Evolutionary conservation across 2,329 filamentous ascomycete species (phyloP).

Genomic region (Claviceps sp.): DNA sequence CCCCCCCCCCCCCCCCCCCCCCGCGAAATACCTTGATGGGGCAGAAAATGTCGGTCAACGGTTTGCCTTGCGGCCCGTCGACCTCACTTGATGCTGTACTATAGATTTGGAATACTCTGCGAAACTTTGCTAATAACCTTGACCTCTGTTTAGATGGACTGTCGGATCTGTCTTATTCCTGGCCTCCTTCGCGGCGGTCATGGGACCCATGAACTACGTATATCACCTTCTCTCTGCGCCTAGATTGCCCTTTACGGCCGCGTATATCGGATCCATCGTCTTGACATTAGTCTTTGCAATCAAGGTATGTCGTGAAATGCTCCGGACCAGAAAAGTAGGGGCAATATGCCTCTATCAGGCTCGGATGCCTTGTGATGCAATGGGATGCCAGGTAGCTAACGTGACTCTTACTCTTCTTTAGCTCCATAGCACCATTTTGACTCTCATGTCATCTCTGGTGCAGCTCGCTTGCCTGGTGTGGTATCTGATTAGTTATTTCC

Average conservation of each 20-base stretch:
- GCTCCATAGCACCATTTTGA: conserved; percentile 76
- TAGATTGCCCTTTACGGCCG: conserved; percentile 80
- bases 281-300: conserved; percentile 86
- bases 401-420: conserved; percentile 23
- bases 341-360: not conserved
- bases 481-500: conserved; percentile 97
- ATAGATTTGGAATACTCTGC: not conserved
- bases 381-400: not conserved
- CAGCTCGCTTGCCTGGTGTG: conserved; percentile 75
- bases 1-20: not conserved
- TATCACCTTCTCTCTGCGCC: conserved; percentile 74
- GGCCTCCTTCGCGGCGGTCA: conserved; percentile 82
- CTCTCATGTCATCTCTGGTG: conserved; percentile 67
- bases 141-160: conserved; percentile 53
- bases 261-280: conserved; percentile 86
- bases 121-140: conserved; percentile 13
- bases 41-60: not conserved
- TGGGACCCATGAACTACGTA: conserved; percentile 75
- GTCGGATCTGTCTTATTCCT: conserved; percentile 85
- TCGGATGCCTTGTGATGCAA: not conserved
- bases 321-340: not conserved
- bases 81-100: not conserved
- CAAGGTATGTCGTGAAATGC: conserved; percentile 52
- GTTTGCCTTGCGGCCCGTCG: not conserved
- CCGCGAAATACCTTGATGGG: not conserved